Evolutionary conservation across 2,329 filamentous ascomycete species (phyloP).

Genomic region (Ceratocystis eucalypticola): DNA sequence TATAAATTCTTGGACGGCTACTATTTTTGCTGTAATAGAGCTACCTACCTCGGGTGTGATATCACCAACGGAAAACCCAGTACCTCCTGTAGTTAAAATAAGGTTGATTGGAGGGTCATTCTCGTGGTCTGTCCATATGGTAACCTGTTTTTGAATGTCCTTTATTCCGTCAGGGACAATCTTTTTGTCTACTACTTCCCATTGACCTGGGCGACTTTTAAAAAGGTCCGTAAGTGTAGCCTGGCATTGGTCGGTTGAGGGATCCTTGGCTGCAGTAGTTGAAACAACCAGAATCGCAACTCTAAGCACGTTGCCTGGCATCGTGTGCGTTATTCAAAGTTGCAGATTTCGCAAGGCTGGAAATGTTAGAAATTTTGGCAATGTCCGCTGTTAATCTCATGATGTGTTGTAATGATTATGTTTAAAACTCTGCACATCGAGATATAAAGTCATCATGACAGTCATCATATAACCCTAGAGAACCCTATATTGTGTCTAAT

Average conservation of each 20-base stretch:
- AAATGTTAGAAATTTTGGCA: background rate
- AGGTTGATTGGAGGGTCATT: conserved; percentile 51
- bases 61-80: conserved; percentile 78
- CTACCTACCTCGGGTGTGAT: conserved; percentile 65
- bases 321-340: conserved; percentile 20
- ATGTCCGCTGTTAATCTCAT: background rate
- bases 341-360: background rate
- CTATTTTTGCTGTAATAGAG: background rate
- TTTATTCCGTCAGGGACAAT: conserved; percentile 69
- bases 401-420: background rate
- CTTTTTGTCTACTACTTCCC: conserved; percentile 52
- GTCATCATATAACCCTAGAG: background rate
- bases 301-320: conserved; percentile 39
- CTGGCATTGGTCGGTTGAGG: conserved; percentile 63
- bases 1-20: conserved; percentile 16
- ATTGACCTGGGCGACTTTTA: conserved; percentile 33
- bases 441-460: background rate
- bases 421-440: background rate
- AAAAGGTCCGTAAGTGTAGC: conserved; percentile 56
- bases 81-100: conserved; percentile 80
- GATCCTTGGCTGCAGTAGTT: conserved; percentile 71
- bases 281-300: conserved; percentile 78
- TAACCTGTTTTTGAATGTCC: conserved; percentile 62
- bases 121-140: conserved; percentile 54
- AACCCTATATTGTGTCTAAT: too few species aligned